Evolutionary conservation across 805 yeast genomes (phyloP), one percentile per base, ranked within the genome.

Genomic region (Debaryomyces hansenii): DNA sequence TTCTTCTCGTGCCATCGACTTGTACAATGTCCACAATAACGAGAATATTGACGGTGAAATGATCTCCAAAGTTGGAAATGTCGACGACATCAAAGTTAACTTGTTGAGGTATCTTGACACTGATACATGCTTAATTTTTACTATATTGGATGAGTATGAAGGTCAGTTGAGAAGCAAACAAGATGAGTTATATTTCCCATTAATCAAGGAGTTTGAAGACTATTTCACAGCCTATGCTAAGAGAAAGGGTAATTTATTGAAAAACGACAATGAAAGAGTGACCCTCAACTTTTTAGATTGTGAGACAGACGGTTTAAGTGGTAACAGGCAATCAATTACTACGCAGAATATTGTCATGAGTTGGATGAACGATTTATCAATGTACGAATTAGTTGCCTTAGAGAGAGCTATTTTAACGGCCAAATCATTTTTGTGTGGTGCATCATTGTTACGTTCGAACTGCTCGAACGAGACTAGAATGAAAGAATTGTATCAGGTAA

Each of bases 51-150:
- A 69, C 3, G 74, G 75, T 49, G 84, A 80, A 41, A 62, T 77
- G 42, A 63, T 74, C 12, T 79, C 84, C 37, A 85, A 86, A 60
- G 75, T 84, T 33, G 90, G 91, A 8, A 79, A 74, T 49, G 67
- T 81, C 37, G 78, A 75, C 4, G 79, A 78, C 37, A 79, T 89
- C 16, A 77, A 80, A 50, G 65, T 75, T 37, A 79, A 78, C 51
- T 68, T 94, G 50, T 69, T 92, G 58, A 82, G 91, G 45, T 94
- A 91, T 60, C 72, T 95, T 48, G 99, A 94, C 63, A 94, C 99
- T 0, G 99, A 94, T 65, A 90, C 98, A 1, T 72, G 96, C 51
- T 74, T 94, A 44, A 90, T 92, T 7, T 86, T 91, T 59, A 84
- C 97, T 1, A 96, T 97, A 10, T 53, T 56, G 9, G 75, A 72